Percentiles rank a stretch among this genome's conserved stretches.
phyloP scores from a whole-genome alignment of 2,329 filamentous ascomycete genomes.

The Hymenotorrendiella dingleyae region DNA sequence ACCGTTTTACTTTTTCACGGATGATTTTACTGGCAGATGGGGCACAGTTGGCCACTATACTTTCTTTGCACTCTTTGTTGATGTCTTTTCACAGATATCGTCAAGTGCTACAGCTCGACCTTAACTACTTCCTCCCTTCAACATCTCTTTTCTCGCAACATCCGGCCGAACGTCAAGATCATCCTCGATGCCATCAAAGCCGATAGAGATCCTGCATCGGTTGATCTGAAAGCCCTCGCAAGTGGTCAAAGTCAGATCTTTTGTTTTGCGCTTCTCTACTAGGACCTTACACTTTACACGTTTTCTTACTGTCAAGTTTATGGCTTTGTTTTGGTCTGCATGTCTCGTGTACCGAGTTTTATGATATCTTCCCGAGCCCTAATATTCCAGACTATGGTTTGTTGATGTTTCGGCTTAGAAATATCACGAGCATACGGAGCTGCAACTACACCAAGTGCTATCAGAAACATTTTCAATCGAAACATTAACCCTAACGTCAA shows the following conservation, averaged over 20 bases:
- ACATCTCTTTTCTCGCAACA: background rate
- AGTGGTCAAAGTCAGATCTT: background rate
- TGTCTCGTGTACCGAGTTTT: background rate
- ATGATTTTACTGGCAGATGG: too few species aligned
- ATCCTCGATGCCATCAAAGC: background rate
- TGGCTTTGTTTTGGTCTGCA: background rate
- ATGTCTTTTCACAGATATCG: constrained; percentile 7
- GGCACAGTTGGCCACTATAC: too few species aligned
- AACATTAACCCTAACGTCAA: background rate
- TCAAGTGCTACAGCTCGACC: constrained; percentile 22
- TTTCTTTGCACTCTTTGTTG: background rate
- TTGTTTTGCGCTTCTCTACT: background rate
- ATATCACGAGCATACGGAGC: background rate
- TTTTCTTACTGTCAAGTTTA: background rate
- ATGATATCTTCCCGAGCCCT: background rate
- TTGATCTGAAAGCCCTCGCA: too few species aligned
- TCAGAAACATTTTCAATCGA: background rate
- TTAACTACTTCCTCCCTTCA: constrained; percentile 21
- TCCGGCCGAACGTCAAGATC: background rate
- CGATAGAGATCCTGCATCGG: background rate
- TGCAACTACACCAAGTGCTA: background rate
- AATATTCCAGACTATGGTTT: background rate
- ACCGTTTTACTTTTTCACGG: too few species aligned
- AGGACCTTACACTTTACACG: background rate
- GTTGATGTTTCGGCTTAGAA: background rate